These are phyloP conservation scores for Cercospora citrullina DNA, from an alignment of 2,329 filamentous ascomycete genomes.

Conservation along the genomic window DNA sequence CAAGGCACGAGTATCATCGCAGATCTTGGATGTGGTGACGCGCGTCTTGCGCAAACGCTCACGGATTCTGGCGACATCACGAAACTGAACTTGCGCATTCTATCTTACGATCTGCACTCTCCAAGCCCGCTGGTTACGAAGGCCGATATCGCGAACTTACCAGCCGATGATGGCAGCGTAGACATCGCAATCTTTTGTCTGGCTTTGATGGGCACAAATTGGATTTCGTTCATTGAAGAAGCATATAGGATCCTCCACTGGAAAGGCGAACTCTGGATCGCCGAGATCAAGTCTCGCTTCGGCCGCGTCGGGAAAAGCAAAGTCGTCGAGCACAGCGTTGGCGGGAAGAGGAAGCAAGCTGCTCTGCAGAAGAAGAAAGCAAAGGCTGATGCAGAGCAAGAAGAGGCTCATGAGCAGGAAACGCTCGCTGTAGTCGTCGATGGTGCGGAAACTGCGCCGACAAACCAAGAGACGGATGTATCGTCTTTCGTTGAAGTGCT, in stretches of 20 bases:
- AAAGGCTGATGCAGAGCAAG: constrained; percentile 53
- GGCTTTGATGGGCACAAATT: constrained; percentile 98
- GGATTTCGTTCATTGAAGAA: constrained; percentile 94
- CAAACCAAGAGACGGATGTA: constrained; percentile 76
- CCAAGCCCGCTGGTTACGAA: constrained; percentile 75
- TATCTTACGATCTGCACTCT: constrained; percentile 84
- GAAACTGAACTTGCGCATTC: constrained; percentile 70
- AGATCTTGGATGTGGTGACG: constrained; percentile 92
- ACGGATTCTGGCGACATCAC: constrained; percentile 56
- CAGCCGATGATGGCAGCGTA: constrained; percentile 70
- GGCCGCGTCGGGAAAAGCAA: constrained; percentile 58
- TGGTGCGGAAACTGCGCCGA: constrained; percentile 56
- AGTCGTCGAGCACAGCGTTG: constrained; percentile 68
- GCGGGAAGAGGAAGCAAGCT: constrained; percentile 56
- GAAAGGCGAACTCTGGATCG: constrained; percentile 95
- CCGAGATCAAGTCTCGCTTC: constrained; percentile 95
- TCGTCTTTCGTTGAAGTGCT: constrained; percentile 83
- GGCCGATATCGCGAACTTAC: constrained; percentile 84
- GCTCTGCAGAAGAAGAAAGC: constrained; percentile 41
- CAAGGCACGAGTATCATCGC: constrained; percentile 74
- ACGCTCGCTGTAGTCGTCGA: constrained; percentile 65
- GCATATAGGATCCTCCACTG: constrained; percentile 87
- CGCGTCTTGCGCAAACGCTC: constrained; percentile 71
- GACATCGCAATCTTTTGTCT: constrained; percentile 94
- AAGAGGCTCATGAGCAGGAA: constrained; percentile 59